A percentile compares a stretch with the other conserved stretches of the same genome.
Conservation (phyloP, 2,329 filamentous ascomycete species). For the Curvularia sp. region DNA sequence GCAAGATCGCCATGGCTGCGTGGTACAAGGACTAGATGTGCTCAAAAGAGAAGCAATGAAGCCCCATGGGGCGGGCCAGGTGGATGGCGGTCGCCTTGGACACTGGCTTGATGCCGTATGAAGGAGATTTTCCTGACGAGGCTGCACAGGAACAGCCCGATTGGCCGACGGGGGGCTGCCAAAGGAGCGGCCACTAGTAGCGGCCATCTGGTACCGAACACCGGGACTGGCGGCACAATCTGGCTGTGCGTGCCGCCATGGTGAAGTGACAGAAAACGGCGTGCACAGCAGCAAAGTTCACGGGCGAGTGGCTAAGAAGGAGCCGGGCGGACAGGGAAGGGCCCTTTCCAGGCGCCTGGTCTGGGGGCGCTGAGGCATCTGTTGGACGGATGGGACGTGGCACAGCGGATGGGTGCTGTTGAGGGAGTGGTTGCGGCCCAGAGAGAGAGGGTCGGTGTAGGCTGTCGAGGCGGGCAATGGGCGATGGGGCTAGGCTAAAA, state of each 20-base stretch:
- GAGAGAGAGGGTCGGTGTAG: too few relatives aligned
- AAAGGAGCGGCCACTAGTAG: slow-evolving; percentile 28
- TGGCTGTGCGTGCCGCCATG: slow-evolving; percentile 27
- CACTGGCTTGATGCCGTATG: slow-evolving; percentile 10
- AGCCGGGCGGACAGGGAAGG: slow-evolving; percentile 10
- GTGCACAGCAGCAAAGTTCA: slow-evolving; percentile 36
- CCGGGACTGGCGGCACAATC: slow-evolving; percentile 24
- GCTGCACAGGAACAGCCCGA: slow-evolving; percentile 36
- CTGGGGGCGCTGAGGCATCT: slow-evolving; percentile 16
- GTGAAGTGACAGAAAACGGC: slow-evolving; percentile 49
- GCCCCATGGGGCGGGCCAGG: slow-evolving; percentile 19
- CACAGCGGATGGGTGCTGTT: slow-evolving; percentile 25
- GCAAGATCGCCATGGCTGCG: slow-evolving; percentile 19
- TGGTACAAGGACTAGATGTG: slow-evolving; percentile 31
- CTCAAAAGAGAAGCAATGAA: slow-evolving; percentile 22
- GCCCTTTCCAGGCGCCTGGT: slow-evolving; percentile 38
- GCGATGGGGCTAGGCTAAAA: slow-evolving; percentile 30
- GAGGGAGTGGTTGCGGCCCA: slow-evolving; percentile 1
- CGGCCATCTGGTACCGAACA: slow-evolving; percentile 25
- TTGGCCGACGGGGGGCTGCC: slow-evolving; percentile 23
- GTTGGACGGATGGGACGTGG: slow-evolving; percentile 24
- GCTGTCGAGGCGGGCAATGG: neutral
- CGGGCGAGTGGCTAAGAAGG: slow-evolving; percentile 26
- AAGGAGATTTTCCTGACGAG: slow-evolving; percentile 25
- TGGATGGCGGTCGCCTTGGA: slow-evolving; percentile 6